phyloP scores from a whole-genome alignment of 345 rosid genomes.

The Dovyalis caffra region DNA sequence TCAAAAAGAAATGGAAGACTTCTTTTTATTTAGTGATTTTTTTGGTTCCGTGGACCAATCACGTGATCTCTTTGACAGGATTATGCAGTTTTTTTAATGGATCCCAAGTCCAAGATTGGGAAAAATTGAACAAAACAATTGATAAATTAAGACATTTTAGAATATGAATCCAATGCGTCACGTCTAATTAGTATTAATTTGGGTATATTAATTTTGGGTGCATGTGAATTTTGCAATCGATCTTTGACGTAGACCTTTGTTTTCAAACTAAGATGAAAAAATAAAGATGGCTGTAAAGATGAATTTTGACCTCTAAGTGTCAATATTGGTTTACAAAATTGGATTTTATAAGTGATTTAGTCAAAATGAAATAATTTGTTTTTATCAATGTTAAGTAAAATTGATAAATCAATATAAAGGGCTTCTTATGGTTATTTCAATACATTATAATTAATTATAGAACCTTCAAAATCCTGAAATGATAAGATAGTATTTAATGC shows the following conservation, averaged over 20 bases:
- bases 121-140: background rate
- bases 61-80: no score
- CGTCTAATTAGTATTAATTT: no score
- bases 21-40: background rate
- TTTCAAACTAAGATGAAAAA: background rate
- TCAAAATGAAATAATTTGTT: background rate
- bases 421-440: no score
- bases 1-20: background rate
- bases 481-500: no score
- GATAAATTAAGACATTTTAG: background rate
- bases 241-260: background rate
- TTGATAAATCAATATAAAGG: no score
- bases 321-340: background rate
- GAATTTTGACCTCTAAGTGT: background rate
- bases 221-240: background rate
- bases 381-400: no score
- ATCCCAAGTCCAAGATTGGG: background rate
- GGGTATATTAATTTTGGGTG: background rate
- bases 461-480: no score
- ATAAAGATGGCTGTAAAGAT: background rate
- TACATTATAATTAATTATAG: no score
- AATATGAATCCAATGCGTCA: conserved; percentile 7
- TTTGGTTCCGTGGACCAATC: no score
- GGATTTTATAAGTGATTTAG: background rate
- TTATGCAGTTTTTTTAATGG: background rate